Percentiles rank a stretch among this genome's conserved stretches.
phyloP scores from a whole-genome alignment of 2,329 filamentous ascomycete species.

The Colletotrichum tropicale region DNA sequence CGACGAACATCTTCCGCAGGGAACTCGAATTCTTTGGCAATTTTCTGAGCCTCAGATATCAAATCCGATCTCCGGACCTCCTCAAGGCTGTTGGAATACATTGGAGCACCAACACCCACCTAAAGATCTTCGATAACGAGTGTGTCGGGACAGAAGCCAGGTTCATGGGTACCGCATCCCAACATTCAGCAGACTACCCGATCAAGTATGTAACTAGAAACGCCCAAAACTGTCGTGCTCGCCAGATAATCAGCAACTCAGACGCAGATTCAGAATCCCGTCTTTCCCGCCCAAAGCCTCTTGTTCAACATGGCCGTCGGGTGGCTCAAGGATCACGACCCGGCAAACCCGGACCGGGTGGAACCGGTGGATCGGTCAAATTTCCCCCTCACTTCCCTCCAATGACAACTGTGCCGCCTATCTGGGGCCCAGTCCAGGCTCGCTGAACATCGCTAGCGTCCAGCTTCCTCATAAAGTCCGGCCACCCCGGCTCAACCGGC shows the following conservation, averaged over 20 bases:
- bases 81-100: not conserved
- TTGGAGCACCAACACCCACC: not conserved
- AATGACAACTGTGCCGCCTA: conserved; percentile 7
- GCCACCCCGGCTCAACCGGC: conserved; percentile 17
- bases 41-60: not conserved
- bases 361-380: not conserved
- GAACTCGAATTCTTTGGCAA: conserved; percentile 1
- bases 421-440: not conserved
- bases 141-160: not conserved
- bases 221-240: not conserved
- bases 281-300: accelerated
- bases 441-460: not conserved
- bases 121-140: not conserved
- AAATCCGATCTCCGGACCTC: not conserved
- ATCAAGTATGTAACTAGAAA: conserved; percentile 3
- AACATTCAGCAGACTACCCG: not conserved
- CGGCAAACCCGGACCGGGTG: conserved; percentile 14
- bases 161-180: conserved; percentile 1
- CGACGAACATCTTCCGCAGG: not conserved
- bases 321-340: not conserved
- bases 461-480: not conserved
- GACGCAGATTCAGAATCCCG: not conserved
- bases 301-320: not conserved
- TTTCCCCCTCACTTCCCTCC: conserved; percentile 1
- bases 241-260: not conserved